Evolutionary conservation across 2,329 filamentous ascomycete species (phyloP).

Genomic region (Colletotrichum australisinense): DNA sequence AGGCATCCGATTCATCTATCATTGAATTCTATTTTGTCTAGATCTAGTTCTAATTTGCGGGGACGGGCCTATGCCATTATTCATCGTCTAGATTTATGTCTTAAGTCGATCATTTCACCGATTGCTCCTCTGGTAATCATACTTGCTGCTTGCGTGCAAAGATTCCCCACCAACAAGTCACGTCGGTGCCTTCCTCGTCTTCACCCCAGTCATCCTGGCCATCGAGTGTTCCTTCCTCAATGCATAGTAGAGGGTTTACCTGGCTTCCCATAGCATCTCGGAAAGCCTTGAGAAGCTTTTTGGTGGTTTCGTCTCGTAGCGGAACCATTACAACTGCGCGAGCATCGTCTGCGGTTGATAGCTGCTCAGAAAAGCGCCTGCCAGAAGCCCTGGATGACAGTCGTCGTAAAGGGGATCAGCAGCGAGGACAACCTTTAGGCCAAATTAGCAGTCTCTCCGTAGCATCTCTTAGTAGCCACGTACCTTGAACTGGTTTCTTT

Average conservation of each 20-base stretch:
- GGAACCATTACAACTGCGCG: conserved; percentile 85
- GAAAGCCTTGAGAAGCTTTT: conserved; percentile 72
- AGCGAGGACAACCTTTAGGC: conserved; percentile 75
- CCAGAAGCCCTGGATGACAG: conserved; percentile 81
- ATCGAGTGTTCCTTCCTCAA: conserved; percentile 71
- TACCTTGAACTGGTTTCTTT: conserved; percentile 64
- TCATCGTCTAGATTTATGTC: neutral
- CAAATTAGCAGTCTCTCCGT: neutral
- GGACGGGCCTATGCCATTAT: neutral
- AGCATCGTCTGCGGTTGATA: conserved; percentile 67
- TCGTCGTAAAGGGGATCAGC: conserved; percentile 91
- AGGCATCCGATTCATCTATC: neutral
- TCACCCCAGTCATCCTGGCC: conserved; percentile 81
- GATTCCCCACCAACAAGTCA: conserved; percentile 78
- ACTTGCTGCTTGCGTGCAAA: conserved; percentile 50
- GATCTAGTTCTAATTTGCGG: neutral
- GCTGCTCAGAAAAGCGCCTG: conserved; percentile 73
- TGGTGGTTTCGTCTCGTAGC: conserved; percentile 75
- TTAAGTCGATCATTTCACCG: too few species aligned
- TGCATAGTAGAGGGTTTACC: conserved; percentile 57
- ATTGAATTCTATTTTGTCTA: neutral
- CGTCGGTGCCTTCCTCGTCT: conserved; percentile 56
- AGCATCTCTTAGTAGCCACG: conserved; percentile 23
- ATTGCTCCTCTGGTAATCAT: neutral
- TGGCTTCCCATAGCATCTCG: conserved; percentile 67